Base-by-base conservation (phyloP, 2,329 filamentous ascomycete species). In the Phialocephala sp. region DNA sequence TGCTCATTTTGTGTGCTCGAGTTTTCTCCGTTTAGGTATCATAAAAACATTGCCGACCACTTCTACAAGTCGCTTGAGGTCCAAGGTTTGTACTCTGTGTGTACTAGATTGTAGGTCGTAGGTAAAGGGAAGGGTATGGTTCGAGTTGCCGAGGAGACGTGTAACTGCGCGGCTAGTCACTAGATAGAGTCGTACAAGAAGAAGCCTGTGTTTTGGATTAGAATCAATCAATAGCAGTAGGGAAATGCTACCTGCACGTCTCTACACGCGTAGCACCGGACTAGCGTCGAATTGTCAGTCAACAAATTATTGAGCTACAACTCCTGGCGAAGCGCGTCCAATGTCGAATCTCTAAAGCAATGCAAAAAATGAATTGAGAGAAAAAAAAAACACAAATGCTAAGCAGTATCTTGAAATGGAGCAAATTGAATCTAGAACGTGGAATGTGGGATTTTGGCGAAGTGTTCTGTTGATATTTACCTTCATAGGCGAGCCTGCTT, bases 1-100 rank as follows among this genome's bases (percentile, higher is more conserved):
- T 65, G 66, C 66, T 71, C 71, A 73, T 74, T 54, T 50, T 66
- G 56, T 57, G 50, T 54, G 22, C 14, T 27, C 18, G 27, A 54
- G 4, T 35, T 32, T n/a, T 14, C 12, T n/a, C 45, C 12, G 20
- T 35, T 27, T 35, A 12, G 8, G 14, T n/a, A 24, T 56, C 52
- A 60, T 60, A 43, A 59, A 18, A 64, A 54, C 64, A 65, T 60
- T 39, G 24, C 43, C 50, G 14, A 35, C 22, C 6, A 18, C 24
- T 27, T 32, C 50, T 27, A 14, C 37, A 35, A 5, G 24, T 47
- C 11, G 11, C 36, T 47, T 35, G 27, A 32, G 27, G 27, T 32
- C 27, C 27, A 32, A 32, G 27, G 27, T 32, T 6, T 32, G 27
- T 32, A 32, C 6, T 32, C 3, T 3, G 3, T 32, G 27, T 6